Evolutionary conservation across 495 filamentous ascomycete species (phyloP), one percentile per base, ranked within the genome.

Genomic region (Talaromyces borbonicus): DNA sequence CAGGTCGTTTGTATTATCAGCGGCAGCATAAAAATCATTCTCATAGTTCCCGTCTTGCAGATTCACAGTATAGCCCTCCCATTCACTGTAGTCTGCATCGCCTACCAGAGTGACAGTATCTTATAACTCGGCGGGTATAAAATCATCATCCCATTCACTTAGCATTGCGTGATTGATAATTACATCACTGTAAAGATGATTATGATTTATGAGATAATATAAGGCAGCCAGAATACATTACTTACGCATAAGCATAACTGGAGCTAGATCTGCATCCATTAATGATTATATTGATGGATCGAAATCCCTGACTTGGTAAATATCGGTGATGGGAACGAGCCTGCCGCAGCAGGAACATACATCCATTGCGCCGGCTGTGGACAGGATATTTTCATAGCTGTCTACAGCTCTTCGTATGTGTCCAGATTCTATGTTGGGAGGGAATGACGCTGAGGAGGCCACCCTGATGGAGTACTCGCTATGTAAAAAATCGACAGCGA

Each of bases 161-260:
- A 16, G 4, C 26, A 20, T 35, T 8, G 8, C 3, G 23, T 16
- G 8, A 16, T 48, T 49, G 20, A 49, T 48, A 33, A 4, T 11
- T 18, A 42, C 11, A 15, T 26, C 15, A 4, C 22, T 5, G 29
- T 52, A 52, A 1, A 52, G 23, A 29, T 31, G 38, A 41, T 54
- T 54, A 23, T 51, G 24, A 36, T 22, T 36, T 5, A 22, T n/a
- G 8, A 54, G 29, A 39, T 45, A 54, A 8, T 26, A 45, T 4
- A 54, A 24, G 26, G 52, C 52, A 23, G 37, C 23, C 2, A 51
- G 30, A 9, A 51, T n/a, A n/a, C n/a, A n/a, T n/a, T n/a, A n/a
- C n/a, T n/a, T n/a, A n/a, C n/a, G n/a, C n/a, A n/a, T n/a, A n/a
- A n/a, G n/a, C n/a, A n/a, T n/a, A n/a, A n/a, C n/a, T n/a, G n/a